These are phyloP conservation scores for Leishmania guyanensis DNA, from an alignment of 208 protist genomes.

Conservation along the genomic window DNA sequence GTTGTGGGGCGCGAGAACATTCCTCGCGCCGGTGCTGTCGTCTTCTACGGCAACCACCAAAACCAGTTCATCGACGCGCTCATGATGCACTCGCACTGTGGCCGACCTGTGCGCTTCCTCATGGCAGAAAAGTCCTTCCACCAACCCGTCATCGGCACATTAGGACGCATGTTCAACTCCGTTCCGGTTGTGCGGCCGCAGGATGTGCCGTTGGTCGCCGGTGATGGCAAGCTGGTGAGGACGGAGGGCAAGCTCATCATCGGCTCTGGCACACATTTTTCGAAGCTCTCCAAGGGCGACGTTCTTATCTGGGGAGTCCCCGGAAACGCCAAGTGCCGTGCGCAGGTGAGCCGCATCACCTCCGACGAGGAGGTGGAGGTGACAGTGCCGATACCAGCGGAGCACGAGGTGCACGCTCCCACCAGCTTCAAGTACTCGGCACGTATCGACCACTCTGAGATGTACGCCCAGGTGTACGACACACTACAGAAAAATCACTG, in stretches of 20 bases:
- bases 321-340: conserved; percentile 47
- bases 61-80: conserved; percentile 94
- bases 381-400: conserved; percentile 67
- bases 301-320: conserved; percentile 68
- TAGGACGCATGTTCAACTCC: conserved; percentile 86
- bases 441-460: conserved; percentile 91
- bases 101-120: conserved; percentile 86
- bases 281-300: conserved; percentile 61
- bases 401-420: conserved; percentile 45
- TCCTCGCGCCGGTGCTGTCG: conserved; percentile 81
- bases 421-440: conserved; percentile 72
- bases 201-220: conserved; percentile 77
- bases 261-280: conserved; percentile 81
- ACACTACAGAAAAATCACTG: conserved; percentile 79
- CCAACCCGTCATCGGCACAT: conserved; percentile 73
- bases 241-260: conserved; percentile 54
- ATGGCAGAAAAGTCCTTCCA: conserved; percentile 93
- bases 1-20: conserved; percentile 90
- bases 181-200: conserved; percentile 94
- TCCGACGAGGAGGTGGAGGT: conserved; percentile 81
- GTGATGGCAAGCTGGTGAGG: conserved; percentile 50
- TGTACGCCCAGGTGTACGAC: conserved; percentile 92
- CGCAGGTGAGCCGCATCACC: conserved; percentile 63
- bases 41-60: conserved; percentile 95
- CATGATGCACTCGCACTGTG: conserved; percentile 88